A percentile compares a stretch with the other conserved stretches of the same genome.
phyloP scores from a whole-genome alignment of 345 rosid species.

The Salix udensis region DNA sequence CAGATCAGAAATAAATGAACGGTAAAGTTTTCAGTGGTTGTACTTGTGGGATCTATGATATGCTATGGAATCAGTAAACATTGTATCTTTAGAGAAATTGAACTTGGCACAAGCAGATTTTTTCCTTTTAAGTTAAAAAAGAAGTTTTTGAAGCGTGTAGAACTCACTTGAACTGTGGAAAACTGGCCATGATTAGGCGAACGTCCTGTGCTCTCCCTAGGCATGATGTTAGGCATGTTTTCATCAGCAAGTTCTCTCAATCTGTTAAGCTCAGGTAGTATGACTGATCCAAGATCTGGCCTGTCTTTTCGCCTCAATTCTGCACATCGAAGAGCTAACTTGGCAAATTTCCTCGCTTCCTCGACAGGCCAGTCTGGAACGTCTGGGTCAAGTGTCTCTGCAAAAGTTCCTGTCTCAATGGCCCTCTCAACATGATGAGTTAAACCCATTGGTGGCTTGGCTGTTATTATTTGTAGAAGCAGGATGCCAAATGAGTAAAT shows the following conservation, averaged over 20 bases:
- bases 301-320: slow-evolving; percentile 81
- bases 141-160: not conserved
- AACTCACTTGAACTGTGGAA: slow-evolving; percentile 39
- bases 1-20: not conserved
- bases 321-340: slow-evolving; percentile 64
- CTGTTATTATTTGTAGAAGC: slow-evolving; percentile 79
- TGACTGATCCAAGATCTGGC: slow-evolving; percentile 61
- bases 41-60: not conserved
- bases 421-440: slow-evolving; percentile 58
- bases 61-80: not conserved
- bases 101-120: not conserved
- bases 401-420: slow-evolving; percentile 55
- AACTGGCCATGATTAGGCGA: slow-evolving; percentile 25
- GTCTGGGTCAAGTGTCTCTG: slow-evolving; percentile 46
- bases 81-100: not conserved
- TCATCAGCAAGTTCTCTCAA: slow-evolving; percentile 61
- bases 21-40: not conserved
- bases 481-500: slow-evolving; percentile 74
- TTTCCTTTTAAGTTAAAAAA: not conserved
- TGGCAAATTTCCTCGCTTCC: slow-evolving; percentile 53
- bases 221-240: slow-evolving; percentile 29
- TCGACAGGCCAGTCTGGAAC: slow-evolving; percentile 77
- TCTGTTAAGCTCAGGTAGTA: slow-evolving; percentile 71
- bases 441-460: slow-evolving; percentile 88
- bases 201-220: slow-evolving; percentile 20